Percentiles rank a stretch among this genome's conserved stretches.
Conservation (phyloP, 345 rosid genomes). For the Chamaenerion angustifolium region DNA sequence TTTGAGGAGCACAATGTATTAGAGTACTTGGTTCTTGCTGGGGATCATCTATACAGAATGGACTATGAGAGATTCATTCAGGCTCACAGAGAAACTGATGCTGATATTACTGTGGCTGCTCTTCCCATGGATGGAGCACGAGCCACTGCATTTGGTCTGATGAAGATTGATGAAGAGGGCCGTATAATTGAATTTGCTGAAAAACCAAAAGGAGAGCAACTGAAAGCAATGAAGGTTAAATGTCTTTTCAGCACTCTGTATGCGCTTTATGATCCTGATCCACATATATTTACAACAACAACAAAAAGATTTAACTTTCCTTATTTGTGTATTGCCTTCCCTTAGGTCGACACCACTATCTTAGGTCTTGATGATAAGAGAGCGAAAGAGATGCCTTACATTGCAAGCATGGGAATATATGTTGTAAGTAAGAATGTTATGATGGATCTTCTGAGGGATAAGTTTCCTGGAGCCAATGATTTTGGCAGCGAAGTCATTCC, state of each 20-base stretch:
- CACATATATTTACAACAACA: no score
- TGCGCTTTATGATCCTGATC: no score
- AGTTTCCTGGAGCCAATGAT: slow-evolving; percentile 94
- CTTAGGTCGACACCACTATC: slow-evolving; percentile 81
- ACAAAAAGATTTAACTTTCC: no score
- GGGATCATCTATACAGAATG: slow-evolving; percentile 91
- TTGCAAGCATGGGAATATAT: slow-evolving; percentile 97
- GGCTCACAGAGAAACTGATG: slow-evolving; percentile 88
- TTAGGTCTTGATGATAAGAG: slow-evolving; percentile 80
- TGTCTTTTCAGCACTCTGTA: no score
- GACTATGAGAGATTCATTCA: slow-evolving; percentile 90
- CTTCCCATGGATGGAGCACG: slow-evolving; percentile 86
- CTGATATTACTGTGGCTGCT: slow-evolving; percentile 95
- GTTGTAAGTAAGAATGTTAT: slow-evolving; percentile 82
- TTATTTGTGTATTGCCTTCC: background rate
- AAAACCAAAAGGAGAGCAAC: slow-evolving; percentile 87
- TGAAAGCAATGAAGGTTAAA: slow-evolving; percentile 73
- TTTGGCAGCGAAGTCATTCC: slow-evolving; percentile 97
- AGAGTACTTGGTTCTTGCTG: slow-evolving; percentile 85
- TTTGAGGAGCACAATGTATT: slow-evolving; percentile 90
- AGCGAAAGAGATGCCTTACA: slow-evolving; percentile 84
- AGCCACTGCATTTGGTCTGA: slow-evolving; percentile 79
- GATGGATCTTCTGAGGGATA: slow-evolving; percentile 67
- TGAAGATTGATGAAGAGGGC: slow-evolving; percentile 98
- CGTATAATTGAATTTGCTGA: slow-evolving; percentile 80